These are phyloP conservation scores for Simplicillium sp. DNA, from an alignment of 2,329 filamentous ascomycete species.

Conservation along the genomic window DNA sequence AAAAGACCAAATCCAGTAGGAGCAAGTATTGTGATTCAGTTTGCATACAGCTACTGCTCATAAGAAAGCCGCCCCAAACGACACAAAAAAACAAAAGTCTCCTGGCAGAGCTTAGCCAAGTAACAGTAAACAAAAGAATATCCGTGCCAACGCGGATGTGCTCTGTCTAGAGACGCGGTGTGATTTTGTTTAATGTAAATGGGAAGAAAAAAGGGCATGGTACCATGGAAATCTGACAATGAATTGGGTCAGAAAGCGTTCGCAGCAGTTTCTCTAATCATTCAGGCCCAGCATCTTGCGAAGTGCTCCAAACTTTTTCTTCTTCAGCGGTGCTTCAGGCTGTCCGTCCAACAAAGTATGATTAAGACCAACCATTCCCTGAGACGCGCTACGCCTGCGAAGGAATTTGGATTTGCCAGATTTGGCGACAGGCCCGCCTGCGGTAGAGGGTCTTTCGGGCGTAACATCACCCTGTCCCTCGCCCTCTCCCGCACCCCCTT, in stretches of 20 bases:
- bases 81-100: no score
- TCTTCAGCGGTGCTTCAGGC: slow-evolving; percentile 24
- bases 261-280: slow-evolving; percentile 23
- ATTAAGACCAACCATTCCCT: slow-evolving; percentile 15
- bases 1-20: no score
- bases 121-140: no score
- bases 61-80: no score
- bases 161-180: no score
- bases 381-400: slow-evolving; percentile 27
- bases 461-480: slow-evolving; percentile 15
- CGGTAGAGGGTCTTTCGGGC: slow-evolving; percentile 22
- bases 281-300: slow-evolving; percentile 53
- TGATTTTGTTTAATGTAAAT: no score
- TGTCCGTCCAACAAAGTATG: slow-evolving; percentile 1
- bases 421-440: slow-evolving; percentile 16
- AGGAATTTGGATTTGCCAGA: slow-evolving; percentile 18
- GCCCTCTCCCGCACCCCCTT: slow-evolving; percentile 20
- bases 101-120: no score
- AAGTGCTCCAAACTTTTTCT: slow-evolving; percentile 60
- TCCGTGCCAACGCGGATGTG: no score
- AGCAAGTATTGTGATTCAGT: no score
- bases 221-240: background rate
- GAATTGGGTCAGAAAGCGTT: background rate
- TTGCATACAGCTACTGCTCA: no score
- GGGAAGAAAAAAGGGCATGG: no score